Conservation (phyloP, 441 rosid genomes). For the Mallotus repandus region DNA sequence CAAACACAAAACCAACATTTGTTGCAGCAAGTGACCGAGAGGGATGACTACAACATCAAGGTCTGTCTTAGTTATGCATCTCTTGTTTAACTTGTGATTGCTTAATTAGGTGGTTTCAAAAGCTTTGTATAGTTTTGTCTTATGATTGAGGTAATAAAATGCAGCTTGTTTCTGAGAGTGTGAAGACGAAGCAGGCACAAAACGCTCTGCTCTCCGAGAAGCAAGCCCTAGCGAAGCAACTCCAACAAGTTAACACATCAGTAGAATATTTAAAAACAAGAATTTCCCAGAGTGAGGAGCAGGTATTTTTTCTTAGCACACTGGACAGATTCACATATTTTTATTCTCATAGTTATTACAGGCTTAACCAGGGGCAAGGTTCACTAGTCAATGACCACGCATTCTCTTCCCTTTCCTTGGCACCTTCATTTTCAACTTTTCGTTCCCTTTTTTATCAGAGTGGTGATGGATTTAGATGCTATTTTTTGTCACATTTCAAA, state of each 20-base stretch:
- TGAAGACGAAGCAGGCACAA: conserved; percentile 82
- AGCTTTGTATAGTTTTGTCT: neutral
- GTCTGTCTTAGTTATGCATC: conserved; percentile 32
- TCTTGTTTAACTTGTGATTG: neutral
- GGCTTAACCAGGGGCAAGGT: neutral
- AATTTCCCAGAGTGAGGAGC: conserved; percentile 69
- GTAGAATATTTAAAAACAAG: conserved; percentile 60
- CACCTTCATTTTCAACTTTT: neutral
- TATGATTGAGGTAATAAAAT: conserved; percentile 19
- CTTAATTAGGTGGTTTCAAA: conserved; percentile 1
- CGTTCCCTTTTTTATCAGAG: neutral
- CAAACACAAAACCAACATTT: conserved; percentile 91
- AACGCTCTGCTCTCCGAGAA: conserved; percentile 71
- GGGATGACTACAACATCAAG: conserved; percentile 96
- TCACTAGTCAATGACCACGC: neutral
- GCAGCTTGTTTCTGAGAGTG: conserved; percentile 99
- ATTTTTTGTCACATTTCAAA: neutral
- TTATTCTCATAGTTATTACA: neutral
- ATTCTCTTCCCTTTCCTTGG: neutral
- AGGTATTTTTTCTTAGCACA: conserved; percentile 41
- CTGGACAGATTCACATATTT: neutral
- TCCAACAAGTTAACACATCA: conserved; percentile 63
- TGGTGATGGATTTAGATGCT: neutral
- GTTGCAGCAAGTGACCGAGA: conserved; percentile 82
- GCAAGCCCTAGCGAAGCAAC: conserved; percentile 74